Evolutionary conservation across 2,329 filamentous ascomycete genomes (phyloP).

Genomic region (Juglanconis juglandina): DNA sequence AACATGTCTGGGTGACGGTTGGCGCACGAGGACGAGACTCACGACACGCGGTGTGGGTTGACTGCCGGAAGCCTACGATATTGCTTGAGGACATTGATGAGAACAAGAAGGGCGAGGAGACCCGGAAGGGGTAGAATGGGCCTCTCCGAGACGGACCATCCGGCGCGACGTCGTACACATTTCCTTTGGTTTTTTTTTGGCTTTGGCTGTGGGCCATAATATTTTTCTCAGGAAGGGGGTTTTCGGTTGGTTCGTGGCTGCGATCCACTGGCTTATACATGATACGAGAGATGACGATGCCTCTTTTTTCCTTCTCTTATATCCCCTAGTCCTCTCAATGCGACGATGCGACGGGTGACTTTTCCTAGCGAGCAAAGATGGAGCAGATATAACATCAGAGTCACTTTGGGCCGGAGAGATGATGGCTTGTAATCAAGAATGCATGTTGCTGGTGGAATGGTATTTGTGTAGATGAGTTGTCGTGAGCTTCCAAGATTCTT

Average conservation of each 20-base stretch:
- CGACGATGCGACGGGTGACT: background rate
- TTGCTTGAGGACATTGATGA: conserved; percentile 54
- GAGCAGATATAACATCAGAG: conserved; percentile 6
- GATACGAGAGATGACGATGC: conserved; percentile 10
- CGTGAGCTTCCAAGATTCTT: background rate
- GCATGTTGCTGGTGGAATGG: background rate
- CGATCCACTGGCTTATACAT: background rate
- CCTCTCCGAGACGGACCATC: background rate
- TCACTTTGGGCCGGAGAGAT: background rate
- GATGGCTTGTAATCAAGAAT: background rate
- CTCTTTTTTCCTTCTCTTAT: background rate
- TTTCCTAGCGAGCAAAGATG: conserved; percentile 4
- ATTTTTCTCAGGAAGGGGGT: background rate
- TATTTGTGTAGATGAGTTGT: background rate
- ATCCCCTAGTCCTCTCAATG: background rate
- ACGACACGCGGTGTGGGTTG: conserved; percentile 52
- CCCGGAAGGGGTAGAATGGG: conserved; percentile 25
- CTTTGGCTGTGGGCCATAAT: background rate
- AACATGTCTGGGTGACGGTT: conserved; percentile 67
- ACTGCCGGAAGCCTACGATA: conserved; percentile 51
- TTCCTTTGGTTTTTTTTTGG: background rate
- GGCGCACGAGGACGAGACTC: conserved; percentile 60
- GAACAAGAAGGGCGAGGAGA: conserved; percentile 39
- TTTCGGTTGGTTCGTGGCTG: background rate
- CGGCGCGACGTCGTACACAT: background rate